A percentile compares a stretch with the other conserved stretches of the same genome.
These are phyloP conservation scores for Talaromyces piceae DNA, from an alignment of 2,329 filamentous ascomycete genomes.

Conservation along the genomic window DNA sequence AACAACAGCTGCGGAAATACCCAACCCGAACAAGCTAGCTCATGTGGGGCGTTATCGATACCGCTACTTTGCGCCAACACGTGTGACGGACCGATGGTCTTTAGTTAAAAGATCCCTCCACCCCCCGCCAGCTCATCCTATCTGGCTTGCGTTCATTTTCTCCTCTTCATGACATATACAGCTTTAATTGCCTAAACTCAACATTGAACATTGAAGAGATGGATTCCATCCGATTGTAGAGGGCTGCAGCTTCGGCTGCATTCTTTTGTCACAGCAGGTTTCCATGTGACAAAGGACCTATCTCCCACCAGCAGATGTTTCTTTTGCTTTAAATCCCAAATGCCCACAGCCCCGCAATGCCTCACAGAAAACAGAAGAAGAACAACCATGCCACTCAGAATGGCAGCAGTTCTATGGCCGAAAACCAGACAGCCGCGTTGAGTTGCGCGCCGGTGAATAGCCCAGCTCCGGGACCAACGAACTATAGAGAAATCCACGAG, in stretches of 20 bases:
- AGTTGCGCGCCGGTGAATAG: slow-evolving; percentile 22
- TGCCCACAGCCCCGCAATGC: slow-evolving; percentile 35
- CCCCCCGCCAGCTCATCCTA: neutral
- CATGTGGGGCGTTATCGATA: slow-evolving; percentile 12
- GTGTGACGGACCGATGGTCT: neutral
- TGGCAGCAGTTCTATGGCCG: slow-evolving; percentile 26
- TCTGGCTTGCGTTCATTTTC: neutral
- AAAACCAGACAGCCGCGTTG: slow-evolving; percentile 28
- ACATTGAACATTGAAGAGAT: slow-evolving; percentile 16
- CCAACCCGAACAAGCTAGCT: slow-evolving; percentile 1
- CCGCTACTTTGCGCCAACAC: slow-evolving; percentile 9
- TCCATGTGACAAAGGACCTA: slow-evolving; percentile 21
- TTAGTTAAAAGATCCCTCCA: neutral
- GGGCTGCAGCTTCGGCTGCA: slow-evolving; percentile 39
- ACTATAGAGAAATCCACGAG: slow-evolving; percentile 78
- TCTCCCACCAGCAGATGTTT: slow-evolving; percentile 16
- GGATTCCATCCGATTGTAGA: slow-evolving; percentile 26
- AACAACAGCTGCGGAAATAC: neutral
- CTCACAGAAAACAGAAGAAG: slow-evolving; percentile 40
- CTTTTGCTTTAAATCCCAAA: slow-evolving; percentile 14
- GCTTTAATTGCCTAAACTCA: too few relatives aligned
- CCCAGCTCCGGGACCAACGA: slow-evolving; percentile 35
- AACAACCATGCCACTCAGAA: slow-evolving; percentile 25
- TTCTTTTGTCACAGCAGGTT: slow-evolving; percentile 27
- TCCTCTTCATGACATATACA: neutral